These are phyloP conservation scores for Fragosphaeria purpurea DNA, from an alignment of 2,329 filamentous ascomycete species.

Conservation along the genomic window DNA sequence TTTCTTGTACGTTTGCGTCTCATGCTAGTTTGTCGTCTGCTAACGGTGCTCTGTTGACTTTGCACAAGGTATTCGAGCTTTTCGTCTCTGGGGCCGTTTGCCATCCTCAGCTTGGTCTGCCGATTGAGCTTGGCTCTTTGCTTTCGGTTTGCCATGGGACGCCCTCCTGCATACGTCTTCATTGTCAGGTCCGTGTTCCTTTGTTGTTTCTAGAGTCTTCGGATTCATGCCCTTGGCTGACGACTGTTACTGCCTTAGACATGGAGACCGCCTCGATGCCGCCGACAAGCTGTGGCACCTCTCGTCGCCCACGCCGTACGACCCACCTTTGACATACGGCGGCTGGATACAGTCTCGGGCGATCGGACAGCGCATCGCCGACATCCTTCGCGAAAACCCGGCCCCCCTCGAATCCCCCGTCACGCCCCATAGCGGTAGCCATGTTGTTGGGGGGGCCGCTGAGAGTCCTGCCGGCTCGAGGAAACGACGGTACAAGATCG, in stretches of 20 bases:
- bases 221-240: neutral
- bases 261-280: slow-evolving; percentile 87
- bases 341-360: slow-evolving; percentile 83
- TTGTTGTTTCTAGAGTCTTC: neutral
- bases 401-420: slow-evolving; percentile 18
- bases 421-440: too few relatives aligned
- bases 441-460: neutral
- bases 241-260: slow-evolving; percentile 38
- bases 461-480: slow-evolving; percentile 21
- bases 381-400: slow-evolving; percentile 47
- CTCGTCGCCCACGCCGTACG: slow-evolving; percentile 86
- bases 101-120: too few relatives aligned
- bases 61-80: too few relatives aligned
- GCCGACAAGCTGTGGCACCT: slow-evolving; percentile 94
- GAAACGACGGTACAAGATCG: slow-evolving; percentile 60
- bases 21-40: too few relatives aligned
- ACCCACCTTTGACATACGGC: slow-evolving; percentile 87
- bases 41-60: too few relatives aligned
- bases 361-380: slow-evolving; percentile 75
- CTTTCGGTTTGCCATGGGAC: slow-evolving; percentile 26
- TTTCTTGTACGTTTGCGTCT: neutral
- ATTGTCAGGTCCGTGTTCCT: slow-evolving; percentile 35
- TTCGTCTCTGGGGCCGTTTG: too few relatives aligned
- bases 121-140: neutral
- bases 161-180: slow-evolving; percentile 39